Evolutionary conservation across 805 yeast genomes (phyloP), one percentile per base, ranked within the genome.

Genomic region (Starmera dryadoides): DNA sequence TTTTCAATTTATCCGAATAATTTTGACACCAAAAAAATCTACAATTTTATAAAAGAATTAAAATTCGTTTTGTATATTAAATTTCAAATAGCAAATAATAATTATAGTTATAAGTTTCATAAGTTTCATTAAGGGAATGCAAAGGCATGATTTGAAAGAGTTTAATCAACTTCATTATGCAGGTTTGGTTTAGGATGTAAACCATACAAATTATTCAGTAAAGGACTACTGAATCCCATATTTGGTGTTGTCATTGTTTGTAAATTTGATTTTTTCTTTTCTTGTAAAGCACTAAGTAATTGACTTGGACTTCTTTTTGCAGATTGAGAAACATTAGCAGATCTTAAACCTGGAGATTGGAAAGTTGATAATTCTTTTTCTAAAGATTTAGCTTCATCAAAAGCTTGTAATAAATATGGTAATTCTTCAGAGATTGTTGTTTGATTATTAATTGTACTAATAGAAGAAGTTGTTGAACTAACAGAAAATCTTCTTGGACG

Each of bases 321-420:
- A 35, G 28, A 33, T 8, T 25, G 28, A 4, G 28, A n/a, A n/a
- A n/a, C n/a, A n/a, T n/a, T n/a, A n/a, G n/a, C 9, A 40, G 14
- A 37, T 33, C 44, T 40, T 39, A 43, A 42, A 35, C 30, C 12
- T 14, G 35, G 26, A 25, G 40, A 23, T 35, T 46, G 46, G 23
- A 49, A 51, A 2, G 40, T 37, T 1, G 52, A 42, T 12, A 69
- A 46, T 40, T 78, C 86, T 45, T 73, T 72, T 41, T 77, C 82
- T 14, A 77, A 59, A 29, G 68, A 72, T 45, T 69, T 75, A 3
- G 81, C 83, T 43, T 77, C 75, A 53, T 76, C 72, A 51, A 81
- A 82, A 15, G 86, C 88, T 18, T 75, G 66, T 71, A 81, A 64
- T 50, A 82, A 58, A 42, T 71, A 71, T 1, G 91, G 91, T 44